Base-by-base conservation (phyloP, 2,329 filamentous ascomycete genomes). In the Penicillium sclerotigenum region DNA sequence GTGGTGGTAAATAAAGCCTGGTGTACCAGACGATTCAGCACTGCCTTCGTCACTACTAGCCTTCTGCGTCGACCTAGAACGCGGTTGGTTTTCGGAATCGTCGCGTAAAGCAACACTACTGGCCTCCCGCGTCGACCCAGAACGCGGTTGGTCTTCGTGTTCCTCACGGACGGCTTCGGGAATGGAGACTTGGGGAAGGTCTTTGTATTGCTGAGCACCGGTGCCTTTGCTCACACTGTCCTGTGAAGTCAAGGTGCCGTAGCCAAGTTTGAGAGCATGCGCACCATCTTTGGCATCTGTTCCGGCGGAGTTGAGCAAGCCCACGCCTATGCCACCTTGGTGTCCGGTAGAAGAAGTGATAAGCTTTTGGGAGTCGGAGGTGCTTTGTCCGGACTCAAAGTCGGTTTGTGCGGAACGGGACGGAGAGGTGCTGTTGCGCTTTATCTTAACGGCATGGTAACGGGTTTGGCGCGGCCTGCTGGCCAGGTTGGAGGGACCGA, bases 401-500 rank as follows among this genome's bases (percentile, higher is more conserved):
- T 72, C 69, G 2, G 68, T 77, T 61, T 74, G 42, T 69, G 69
- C 57, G 55, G 70, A 68, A 60, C 72, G 53, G 56, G 62, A 62
- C n/a, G 70, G 68, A 26, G 70, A 69, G 52, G 57, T 61, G 64
- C 74, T 65, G 14, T 78, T 82, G 14, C 83, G 84, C 69, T 87
- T 87, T 71, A 87, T 87, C 70, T 87, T 87, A 59, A 87, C 84
- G 10, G 79, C 80, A 55, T 80, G 80, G 69, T 83, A 86, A 34
- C 84, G 82, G 7, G 85, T 87, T 34, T 80, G 73, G 51, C 83
- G 82, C 3, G 85, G 85, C 40, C 80, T 76, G 59, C 78, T 84
- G 20, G 85, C 85, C 16, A 81, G 75, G 62, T 87, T 87, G 18
- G 83, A 86, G 0, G 85, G 85, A 5, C 85, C 85, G 2, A 87